A percentile compares a stretch with the other conserved stretches of the same genome.
Evolutionary conservation across 2,329 filamentous ascomycete genomes (phyloP).

Genomic region (Verticillium zaregamsianum): DNA sequence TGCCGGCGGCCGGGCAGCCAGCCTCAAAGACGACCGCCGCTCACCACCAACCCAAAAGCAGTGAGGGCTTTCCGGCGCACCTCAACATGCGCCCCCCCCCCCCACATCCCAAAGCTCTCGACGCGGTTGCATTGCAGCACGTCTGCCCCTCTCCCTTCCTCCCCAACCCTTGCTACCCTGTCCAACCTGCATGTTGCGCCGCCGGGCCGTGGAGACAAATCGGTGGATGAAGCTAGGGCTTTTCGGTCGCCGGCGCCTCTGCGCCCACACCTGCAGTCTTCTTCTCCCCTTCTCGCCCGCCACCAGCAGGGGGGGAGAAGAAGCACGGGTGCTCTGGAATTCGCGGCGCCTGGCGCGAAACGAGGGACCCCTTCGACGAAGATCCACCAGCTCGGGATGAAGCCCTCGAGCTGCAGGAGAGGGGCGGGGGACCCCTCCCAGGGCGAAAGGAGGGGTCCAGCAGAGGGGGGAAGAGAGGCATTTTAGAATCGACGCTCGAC

Average conservation of each 20-base stretch:
- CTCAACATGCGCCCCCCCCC: neutral
- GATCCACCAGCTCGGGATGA: neutral
- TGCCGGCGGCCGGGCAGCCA: neutral
- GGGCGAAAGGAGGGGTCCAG: neutral
- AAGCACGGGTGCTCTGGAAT: neutral
- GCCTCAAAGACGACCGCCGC: neutral
- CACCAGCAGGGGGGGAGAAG: neutral
- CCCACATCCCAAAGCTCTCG: neutral
- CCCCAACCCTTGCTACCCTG: neutral
- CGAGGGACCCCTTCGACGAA: neutral
- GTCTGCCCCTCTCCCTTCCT: neutral
- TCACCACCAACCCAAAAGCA: neutral
- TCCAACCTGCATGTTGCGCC: neutral
- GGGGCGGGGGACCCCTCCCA: neutral
- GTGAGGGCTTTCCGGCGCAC: neutral
- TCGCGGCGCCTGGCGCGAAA: neutral
- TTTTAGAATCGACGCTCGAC: neutral
- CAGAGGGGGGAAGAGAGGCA: neutral
- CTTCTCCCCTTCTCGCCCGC: neutral
- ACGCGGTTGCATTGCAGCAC: neutral
- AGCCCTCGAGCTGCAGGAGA: neutral
- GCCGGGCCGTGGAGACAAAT: neutral
- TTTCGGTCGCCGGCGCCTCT: neutral
- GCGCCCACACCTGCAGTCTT: neutral
- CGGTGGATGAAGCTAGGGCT: neutral